A percentile compares a stretch with the other conserved stretches of the same genome.
These are phyloP conservation scores for Pseudocercospora cruenta DNA, from an alignment of 2,329 filamentous ascomycete species.

Conservation along the genomic window DNA sequence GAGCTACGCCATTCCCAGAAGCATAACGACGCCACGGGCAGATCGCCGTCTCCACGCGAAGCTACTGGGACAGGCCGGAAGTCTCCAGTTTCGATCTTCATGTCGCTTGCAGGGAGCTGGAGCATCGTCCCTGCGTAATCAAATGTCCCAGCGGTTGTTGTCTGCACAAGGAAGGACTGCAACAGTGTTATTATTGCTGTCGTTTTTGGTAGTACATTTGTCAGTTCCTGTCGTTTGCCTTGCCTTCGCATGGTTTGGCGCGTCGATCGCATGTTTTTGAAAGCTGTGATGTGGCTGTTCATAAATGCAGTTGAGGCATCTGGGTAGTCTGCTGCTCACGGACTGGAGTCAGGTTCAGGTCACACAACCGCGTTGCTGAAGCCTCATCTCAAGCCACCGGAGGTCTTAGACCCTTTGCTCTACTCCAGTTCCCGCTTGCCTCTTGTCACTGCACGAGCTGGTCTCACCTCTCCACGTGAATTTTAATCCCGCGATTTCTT, in stretches of 20 bases:
- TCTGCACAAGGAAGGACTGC: background rate
- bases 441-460: background rate
- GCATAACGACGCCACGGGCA: background rate
- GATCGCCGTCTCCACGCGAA: slow-evolving; percentile 3
- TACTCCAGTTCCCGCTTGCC: background rate
- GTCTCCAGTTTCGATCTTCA: background rate
- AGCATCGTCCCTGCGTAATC: background rate
- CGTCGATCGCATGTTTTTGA: background rate
- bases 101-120: background rate
- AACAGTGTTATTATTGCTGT: background rate
- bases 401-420: background rate
- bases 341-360: background rate
- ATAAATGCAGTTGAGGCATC: background rate
- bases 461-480: background rate
- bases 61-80: background rate
- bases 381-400: background rate
- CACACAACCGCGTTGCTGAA: background rate
- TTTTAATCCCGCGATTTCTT: background rate
- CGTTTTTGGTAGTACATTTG: background rate
- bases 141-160: background rate
- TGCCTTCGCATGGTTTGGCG: background rate
- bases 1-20: background rate
- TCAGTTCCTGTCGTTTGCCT: background rate
- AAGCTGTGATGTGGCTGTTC: background rate
- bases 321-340: background rate